A percentile compares a stretch with the other conserved stretches of the same genome.
Evolutionary conservation across 2,329 filamentous ascomycete species (phyloP).

Genomic region (Thielaviopsis punctulata): DNA sequence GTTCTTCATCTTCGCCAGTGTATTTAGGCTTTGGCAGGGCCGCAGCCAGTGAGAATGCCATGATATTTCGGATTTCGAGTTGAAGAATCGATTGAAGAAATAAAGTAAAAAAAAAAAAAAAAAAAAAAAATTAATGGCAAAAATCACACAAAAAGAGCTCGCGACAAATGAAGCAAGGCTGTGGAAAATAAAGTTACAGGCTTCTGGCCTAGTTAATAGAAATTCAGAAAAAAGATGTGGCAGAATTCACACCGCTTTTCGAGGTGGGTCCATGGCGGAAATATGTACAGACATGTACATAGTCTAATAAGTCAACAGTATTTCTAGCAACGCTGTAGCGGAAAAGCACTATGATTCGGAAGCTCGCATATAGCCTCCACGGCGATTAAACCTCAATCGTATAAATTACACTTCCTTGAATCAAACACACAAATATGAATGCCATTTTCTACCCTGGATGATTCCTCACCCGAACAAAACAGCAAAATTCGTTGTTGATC

Average conservation of each 20-base stretch:
- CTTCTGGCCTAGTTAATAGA: neutral
- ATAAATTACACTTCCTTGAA: neutral
- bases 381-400: neutral
- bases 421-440: neutral
- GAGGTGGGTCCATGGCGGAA: neutral
- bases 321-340: neutral
- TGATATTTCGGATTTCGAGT: conserved; percentile 21
- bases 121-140: neutral
- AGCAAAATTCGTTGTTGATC: neutral
- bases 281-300: neutral
- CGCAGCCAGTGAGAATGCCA: conserved; percentile 55
- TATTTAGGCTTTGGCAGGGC: conserved; percentile 83
- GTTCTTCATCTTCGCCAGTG: conserved; percentile 73
- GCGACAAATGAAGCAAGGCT: neutral
- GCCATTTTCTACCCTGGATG: conserved; percentile 2
- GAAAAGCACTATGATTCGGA: neutral
- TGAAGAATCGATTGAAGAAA: neutral
- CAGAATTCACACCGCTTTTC: conserved; percentile 5
- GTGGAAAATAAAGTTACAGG: neutral
- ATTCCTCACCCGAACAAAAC: neutral
- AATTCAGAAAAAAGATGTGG: conserved; percentile 2
- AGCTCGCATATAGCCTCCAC: neutral
- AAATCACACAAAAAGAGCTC: neutral
- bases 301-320: no score
- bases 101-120: neutral